phyloP scores from a whole-genome alignment of 306 rosid species.

The Cucumis sativus region DNA sequence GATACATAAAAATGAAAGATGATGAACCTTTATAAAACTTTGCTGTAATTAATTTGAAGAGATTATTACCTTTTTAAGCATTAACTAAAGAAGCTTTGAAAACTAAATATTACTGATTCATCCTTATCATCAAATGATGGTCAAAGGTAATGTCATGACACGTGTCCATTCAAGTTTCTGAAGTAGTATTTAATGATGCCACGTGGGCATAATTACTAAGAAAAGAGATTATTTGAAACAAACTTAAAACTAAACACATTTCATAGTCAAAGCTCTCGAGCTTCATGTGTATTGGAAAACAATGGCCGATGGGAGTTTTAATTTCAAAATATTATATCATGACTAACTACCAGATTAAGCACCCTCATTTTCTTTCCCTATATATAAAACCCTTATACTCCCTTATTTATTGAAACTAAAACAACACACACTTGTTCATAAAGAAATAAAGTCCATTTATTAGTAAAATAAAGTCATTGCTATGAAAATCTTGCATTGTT shows the following conservation, averaged over 20 bases:
- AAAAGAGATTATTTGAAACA: too few species aligned
- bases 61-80: not conserved
- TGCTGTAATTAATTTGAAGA: not conserved
- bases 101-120: not conserved
- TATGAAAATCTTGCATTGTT: not conserved
- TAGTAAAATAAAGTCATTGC: not conserved
- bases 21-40: not conserved
- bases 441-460: not conserved
- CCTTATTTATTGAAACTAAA: not conserved
- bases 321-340: too few species aligned
- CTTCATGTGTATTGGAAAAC: not conserved
- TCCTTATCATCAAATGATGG: not conserved
- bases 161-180: not conserved
- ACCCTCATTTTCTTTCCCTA: not conserved
- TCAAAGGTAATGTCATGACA: not conserved
- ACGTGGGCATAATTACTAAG: not conserved
- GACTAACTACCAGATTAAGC: not conserved
- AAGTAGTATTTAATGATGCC: not conserved
- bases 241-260: not conserved
- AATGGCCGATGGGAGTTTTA: not conserved
- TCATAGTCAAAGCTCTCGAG: not conserved
- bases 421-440: not conserved
- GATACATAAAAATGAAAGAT: not conserved
- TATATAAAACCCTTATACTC: not conserved
- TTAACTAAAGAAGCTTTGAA: not conserved